Evolutionary conservation across 805 yeast species (phyloP), one percentile per base, ranked within the genome.

Genomic region (Jamesozyma spencerorum): DNA sequence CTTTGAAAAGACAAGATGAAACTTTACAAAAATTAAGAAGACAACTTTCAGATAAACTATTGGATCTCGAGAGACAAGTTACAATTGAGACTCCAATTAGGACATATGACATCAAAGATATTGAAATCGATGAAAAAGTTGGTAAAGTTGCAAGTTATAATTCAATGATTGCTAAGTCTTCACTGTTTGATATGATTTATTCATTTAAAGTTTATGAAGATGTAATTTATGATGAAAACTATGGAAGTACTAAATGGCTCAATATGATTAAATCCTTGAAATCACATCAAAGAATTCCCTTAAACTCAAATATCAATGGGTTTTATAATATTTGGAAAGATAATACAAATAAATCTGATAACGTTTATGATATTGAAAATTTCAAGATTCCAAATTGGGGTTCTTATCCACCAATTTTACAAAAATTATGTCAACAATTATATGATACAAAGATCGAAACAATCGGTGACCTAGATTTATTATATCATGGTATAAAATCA

Each of bases 181-280:
- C 61, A 1, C 31, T 58, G 5, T 58, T 54, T 36, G 50, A 55
- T 38, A 43, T 58, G 49, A 29, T 58, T n/a, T 55, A 57, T 43
- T 48, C 61, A 3, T 58, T 38, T 39, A 49, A 47, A 17, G 29
- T 55, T 17, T 53, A 48, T 42, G 47, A 46, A 29, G 45, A 45
- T 19, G 51, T 54, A 5, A 18, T 47, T 2, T 28, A 33, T 3
- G 39, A 41, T 17, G 34, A 11, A 4, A 8, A 5, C 37, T 27
- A 1, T 17, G 31, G 10, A 24, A 43, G 42, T 19, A 40, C 29
- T 19, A n/a, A 30, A 3, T 54, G 58, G 56, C 31, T 15, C n/a
- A 15, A 19, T 18, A 30, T 27, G 29, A 11, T 39, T 4, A 27
- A 32, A 3, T 19, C 13, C n/a, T 33, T 38, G 3, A 32, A 7